Evolutionary conservation across 1,139 yeast genomes (phyloP).

Genomic region (Ogataea hybrid): DNA sequence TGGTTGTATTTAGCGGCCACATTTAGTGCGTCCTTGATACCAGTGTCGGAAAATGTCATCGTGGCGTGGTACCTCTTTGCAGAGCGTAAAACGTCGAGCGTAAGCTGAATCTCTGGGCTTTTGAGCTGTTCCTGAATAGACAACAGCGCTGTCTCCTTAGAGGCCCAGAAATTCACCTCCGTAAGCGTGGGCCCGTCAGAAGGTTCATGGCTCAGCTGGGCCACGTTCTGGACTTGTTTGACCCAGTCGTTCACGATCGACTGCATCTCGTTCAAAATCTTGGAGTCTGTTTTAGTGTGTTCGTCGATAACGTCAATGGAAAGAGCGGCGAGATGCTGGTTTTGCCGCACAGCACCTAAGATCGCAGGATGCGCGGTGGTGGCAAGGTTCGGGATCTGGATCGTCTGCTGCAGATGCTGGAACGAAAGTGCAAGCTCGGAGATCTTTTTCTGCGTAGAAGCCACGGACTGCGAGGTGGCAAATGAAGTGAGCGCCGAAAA

Average conservation of each 20-base stretch:
- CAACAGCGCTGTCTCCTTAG: constrained; percentile 61
- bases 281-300: constrained; percentile 45
- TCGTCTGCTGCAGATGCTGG: constrained; percentile 64
- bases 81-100: constrained; percentile 59
- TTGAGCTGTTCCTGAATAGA: constrained; percentile 59
- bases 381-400: constrained; percentile 65
- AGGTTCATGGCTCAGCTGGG: constrained; percentile 52
- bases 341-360: constrained; percentile 36
- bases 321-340: constrained; percentile 5
- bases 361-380: constrained; percentile 54
- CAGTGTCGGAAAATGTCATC: constrained; percentile 67
- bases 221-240: constrained; percentile 55
- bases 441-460: constrained; percentile 57
- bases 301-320: constrained; percentile 32
- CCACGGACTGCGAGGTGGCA: constrained; percentile 35
- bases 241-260: constrained; percentile 72
- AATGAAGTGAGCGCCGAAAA: constrained; percentile 37
- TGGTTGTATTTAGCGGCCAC: constrained; percentile 56
- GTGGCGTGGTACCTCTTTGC: constrained; percentile 84
- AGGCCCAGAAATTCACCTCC: constrained; percentile 78
- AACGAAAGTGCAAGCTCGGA: constrained; percentile 68
- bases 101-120: constrained; percentile 51
- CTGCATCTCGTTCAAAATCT: constrained; percentile 64
- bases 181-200: constrained; percentile 60
- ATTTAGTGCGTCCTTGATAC: constrained; percentile 56